These are phyloP conservation scores for Pterocarpus santalinus DNA, from an alignment of 306 rosid genomes.

Conservation along the genomic window DNA sequence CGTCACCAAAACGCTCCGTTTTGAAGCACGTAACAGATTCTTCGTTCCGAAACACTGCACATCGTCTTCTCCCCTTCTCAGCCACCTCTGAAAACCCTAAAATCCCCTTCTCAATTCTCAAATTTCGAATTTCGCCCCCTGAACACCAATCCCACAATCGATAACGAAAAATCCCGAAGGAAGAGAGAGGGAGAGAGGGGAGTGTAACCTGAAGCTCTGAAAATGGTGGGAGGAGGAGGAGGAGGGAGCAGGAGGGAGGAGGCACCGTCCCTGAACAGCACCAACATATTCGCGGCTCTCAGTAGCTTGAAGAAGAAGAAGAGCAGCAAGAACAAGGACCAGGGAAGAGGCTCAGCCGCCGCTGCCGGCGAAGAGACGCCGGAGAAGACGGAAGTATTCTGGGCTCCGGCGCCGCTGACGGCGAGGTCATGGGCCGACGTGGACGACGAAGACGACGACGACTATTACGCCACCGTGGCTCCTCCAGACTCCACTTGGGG, in stretches of 20 bases:
- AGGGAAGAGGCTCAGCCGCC: background rate
- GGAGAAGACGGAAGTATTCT: constrained; percentile 59
- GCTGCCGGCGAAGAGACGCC: constrained; percentile 12
- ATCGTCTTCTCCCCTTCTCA: background rate
- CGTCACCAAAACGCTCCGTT: background rate
- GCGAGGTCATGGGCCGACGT: constrained; percentile 80
- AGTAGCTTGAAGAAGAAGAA: constrained; percentile 80
- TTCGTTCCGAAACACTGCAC: background rate
- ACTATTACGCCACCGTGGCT: constrained; percentile 74
- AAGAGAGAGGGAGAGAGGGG: constrained; percentile 30
- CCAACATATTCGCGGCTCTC: constrained; percentile 79
- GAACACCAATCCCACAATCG: constrained; percentile 26
- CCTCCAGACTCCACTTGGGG: constrained; percentile 60
- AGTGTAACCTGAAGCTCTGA: constrained; percentile 41
- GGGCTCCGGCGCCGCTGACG: constrained; percentile 85
- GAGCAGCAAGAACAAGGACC: constrained; percentile 57
- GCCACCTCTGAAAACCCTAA: constrained; percentile 34
- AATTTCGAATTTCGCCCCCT: constrained; percentile 21
- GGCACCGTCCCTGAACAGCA: constrained; percentile 56
- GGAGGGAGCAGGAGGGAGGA: constrained; percentile 73
- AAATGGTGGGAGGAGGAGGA: constrained; percentile 76
- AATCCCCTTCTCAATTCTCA: background rate
- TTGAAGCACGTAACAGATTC: background rate
- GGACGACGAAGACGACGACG: constrained; percentile 71
- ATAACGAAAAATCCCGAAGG: background rate